These are phyloP conservation scores for Phaffomyces opuntiae DNA, from an alignment of 805 yeast species.

Conservation along the genomic window DNA sequence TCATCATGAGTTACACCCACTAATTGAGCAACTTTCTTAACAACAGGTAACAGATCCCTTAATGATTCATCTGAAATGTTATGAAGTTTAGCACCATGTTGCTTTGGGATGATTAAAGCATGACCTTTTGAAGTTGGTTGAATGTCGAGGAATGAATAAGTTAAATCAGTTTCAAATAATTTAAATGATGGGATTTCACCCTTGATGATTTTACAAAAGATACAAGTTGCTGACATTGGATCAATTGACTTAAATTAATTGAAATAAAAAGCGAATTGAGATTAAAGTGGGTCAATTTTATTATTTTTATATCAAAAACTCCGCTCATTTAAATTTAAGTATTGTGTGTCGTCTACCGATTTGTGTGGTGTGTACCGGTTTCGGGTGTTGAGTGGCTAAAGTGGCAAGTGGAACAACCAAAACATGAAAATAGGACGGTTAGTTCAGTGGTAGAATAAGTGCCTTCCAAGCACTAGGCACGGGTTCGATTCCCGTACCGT, in stretches of 20 bases:
- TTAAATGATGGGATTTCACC: conserved; percentile 93
- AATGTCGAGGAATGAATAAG: conserved; percentile 85
- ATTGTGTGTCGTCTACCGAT: no score
- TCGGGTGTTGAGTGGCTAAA: not conserved
- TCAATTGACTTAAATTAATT: no score
- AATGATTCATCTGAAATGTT: conserved; percentile 88
- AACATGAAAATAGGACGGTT: conserved; percentile 45
- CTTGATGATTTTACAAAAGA: conserved; percentile 90
- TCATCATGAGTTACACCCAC: conserved; percentile 59
- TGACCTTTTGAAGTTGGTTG: conserved; percentile 91
- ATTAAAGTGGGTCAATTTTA: not conserved
- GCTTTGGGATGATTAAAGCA: conserved; percentile 83
- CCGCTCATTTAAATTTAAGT: not conserved
- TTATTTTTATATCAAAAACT: not conserved
- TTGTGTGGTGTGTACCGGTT: no score
- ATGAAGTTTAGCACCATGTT: conserved; percentile 90
- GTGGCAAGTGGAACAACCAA: not conserved
- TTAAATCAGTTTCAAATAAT: conserved; percentile 73
- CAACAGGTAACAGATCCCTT: conserved; percentile 79
- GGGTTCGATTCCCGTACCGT: conserved; percentile 91
- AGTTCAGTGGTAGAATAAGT: conserved; percentile 85
- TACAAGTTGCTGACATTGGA: conserved; percentile 50
- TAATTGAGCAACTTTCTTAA: conserved; percentile 76
- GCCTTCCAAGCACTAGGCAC: conserved; percentile 89
- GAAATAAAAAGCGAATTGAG: no score